Evolutionary conservation across 331 rosid genomes (phyloP).

Genomic region (Malus hybrid): DNA sequence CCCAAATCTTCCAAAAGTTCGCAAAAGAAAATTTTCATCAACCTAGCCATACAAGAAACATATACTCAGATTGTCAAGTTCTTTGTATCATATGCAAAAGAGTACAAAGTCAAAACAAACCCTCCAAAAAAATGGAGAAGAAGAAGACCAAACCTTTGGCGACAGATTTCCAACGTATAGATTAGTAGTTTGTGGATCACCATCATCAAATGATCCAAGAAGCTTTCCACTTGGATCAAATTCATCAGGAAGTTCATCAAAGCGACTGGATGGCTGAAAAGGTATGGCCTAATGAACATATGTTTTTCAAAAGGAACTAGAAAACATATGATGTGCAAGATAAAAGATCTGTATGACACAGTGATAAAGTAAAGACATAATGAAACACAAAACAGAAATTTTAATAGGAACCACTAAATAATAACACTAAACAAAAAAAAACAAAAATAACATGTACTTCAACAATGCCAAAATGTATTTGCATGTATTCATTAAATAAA

Average conservation of each 20-base stretch:
- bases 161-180: conserved; percentile 98
- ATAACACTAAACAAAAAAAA: background rate
- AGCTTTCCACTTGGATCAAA: conserved; percentile 95
- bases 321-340: conserved; percentile 2
- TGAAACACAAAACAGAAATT: background rate
- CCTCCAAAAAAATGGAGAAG: background rate
- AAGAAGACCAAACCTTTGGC: conserved; percentile 52
- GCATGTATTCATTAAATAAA: background rate
- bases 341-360: background rate
- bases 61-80: conserved; percentile 7
- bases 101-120: conserved; percentile 4
- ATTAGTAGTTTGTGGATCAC: conserved; percentile 99
- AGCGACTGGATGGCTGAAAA: conserved; percentile 68
- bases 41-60: conserved; percentile 43
- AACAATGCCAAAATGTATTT: background rate
- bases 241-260: conserved; percentile 96
- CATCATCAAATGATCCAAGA: conserved; percentile 98
- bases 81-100: conserved; percentile 7
- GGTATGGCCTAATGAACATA: background rate
- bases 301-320: conserved; percentile 1
- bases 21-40: conserved; percentile 94
- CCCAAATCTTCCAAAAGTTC: conserved; percentile 99
- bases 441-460: background rate
- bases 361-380: background rate
- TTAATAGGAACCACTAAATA: background rate